phyloP scores from a whole-genome alignment of 441 rosid genomes.

The Pelargonium cotyledonis region DNA sequence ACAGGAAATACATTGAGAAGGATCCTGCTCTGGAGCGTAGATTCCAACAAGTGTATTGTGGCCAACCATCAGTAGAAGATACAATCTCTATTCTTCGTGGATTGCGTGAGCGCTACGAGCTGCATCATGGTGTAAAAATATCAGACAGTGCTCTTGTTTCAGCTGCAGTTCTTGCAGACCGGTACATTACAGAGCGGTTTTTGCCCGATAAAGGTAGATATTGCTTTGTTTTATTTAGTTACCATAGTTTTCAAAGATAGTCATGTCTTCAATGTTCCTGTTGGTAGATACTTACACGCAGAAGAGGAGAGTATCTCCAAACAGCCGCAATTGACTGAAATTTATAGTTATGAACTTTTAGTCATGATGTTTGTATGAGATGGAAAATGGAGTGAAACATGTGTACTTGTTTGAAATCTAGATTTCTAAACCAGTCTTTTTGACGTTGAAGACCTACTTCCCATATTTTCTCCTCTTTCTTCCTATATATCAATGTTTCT shows the following conservation, averaged over 20 bases:
- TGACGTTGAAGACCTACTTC: neutral
- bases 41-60: slow-evolving; percentile 82
- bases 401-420: neutral
- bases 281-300: neutral
- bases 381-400: neutral
- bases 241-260: neutral
- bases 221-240: neutral
- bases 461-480: neutral
- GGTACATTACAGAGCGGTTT: slow-evolving; percentile 63
- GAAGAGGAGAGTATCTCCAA: neutral
- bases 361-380: neutral
- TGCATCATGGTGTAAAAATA: slow-evolving; percentile 76
- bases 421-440: neutral
- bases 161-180: slow-evolving; percentile 77
- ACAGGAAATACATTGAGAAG: slow-evolving; percentile 79
- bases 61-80: slow-evolving; percentile 88
- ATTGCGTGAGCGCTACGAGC: slow-evolving; percentile 80
- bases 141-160: slow-evolving; percentile 69
- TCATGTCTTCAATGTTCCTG: neutral
- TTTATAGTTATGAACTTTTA: neutral
- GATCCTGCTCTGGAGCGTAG: slow-evolving; percentile 90
- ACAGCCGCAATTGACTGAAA: neutral
- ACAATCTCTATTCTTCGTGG: slow-evolving; percentile 77
- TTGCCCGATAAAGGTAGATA: slow-evolving; percentile 10
- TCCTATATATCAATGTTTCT: neutral